Base-by-base conservation (phyloP, 1,284 basidiomycete species). In the Pholiota adiposa region DNA sequence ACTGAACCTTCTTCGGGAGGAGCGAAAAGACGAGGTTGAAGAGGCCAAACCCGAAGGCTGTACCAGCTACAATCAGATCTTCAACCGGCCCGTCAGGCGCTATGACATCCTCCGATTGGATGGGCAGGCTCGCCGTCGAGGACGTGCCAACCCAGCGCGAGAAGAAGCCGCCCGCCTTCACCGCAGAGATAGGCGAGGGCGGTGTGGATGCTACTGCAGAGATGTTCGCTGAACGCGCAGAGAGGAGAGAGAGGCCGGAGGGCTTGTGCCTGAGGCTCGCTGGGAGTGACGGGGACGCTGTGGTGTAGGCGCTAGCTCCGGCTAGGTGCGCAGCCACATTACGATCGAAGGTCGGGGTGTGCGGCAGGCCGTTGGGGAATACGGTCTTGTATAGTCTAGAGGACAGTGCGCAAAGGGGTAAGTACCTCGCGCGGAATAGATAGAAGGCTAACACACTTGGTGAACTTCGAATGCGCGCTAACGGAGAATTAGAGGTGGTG, bases 11-110 rank as follows among this genome's bases (percentile, higher is more conserved):
- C 59, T 84, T 84, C 14, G 90, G 91, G 12, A 93, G 74, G 12
- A 93, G 74, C 1, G 89, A 91, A 63, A 93, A 86, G 8, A 91
- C 85, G 50, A 93, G 81, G 67, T 92, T 92, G 74, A 93, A 93
- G 23, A 93, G 69, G 0, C 90, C 90, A 66, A 77, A 86, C 0
- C 88, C 90, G 67, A 92, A 93, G 2, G 90, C 90, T 4, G 87
- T 84, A 2, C 90, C 90, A 4, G 86, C 83, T 43, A 90, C 70
- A 55, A 93, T 84, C 14, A 92, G 68, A 59, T 92, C 89, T 69
- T 92, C 90, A 1, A 90, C 73, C 0, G 83, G 82, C 0, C 85
- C 87, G 44, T 87, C 82, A 0, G 75, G 71, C 0, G 69, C 69
- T 33, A 63, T 60, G 25, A 51, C 48, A 8, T 21, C 25, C 11